Conservation (phyloP, 2,329 filamentous ascomycete genomes). For the Colletotrichum siamense region DNA sequence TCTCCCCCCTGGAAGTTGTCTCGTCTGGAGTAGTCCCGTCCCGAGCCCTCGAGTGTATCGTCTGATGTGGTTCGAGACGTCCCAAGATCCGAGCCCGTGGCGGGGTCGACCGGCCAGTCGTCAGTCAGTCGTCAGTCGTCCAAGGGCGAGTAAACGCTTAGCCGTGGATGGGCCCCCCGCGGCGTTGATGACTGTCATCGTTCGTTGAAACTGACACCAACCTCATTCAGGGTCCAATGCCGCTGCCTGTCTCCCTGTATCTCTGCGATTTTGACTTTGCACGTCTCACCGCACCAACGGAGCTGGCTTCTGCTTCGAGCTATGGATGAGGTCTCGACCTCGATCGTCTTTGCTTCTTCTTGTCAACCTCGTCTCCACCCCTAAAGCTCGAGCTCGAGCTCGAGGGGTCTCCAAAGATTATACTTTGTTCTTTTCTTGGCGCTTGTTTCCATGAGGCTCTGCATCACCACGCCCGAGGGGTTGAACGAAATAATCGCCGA, state of each 20-base stretch:
- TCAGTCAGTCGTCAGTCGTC: not conserved
- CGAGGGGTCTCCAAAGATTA: not conserved
- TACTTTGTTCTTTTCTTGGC: constrained; percentile 3
- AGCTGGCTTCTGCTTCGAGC: constrained; percentile 9
- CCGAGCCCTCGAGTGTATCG: constrained; percentile 9
- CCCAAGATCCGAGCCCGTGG: not conserved
- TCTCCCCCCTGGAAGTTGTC: not conserved
- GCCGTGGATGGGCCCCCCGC: not conserved
- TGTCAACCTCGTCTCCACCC: not conserved
- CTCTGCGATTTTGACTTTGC: not conserved
- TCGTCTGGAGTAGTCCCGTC: not conserved
- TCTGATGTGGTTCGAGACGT: constrained; percentile 17
- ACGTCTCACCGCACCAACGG: not conserved
- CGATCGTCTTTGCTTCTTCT: not conserved
- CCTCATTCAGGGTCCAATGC: constrained; percentile 8
- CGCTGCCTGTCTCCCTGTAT: constrained; percentile 5
- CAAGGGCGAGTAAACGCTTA: not conserved
- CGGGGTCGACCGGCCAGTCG: not conserved
- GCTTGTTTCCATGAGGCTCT: constrained; percentile 12
- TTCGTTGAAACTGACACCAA: constrained; percentile 5
- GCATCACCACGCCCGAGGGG: constrained; percentile 8
- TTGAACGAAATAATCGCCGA: not conserved
- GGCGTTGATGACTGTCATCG: not conserved
- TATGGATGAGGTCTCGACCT: not conserved
- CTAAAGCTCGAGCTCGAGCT: not conserved